Base-by-base conservation (phyloP, 495 filamentous ascomycete species). In the Daldinia caldariorum region DNA sequence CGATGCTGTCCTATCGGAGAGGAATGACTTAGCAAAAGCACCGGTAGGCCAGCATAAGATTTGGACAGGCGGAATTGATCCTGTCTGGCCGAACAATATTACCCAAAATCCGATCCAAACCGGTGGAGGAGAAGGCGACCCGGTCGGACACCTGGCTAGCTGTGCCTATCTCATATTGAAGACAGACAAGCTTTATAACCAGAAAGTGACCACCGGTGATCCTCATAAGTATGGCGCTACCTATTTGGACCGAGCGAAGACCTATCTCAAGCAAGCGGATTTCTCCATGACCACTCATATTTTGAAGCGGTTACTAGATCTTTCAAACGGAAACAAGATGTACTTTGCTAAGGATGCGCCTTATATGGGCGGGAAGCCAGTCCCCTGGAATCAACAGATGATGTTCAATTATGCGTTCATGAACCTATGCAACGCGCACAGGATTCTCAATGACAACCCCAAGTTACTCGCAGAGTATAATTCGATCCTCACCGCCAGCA, bases 401-500 rank as follows among this genome's bases (percentile, higher is more conserved):
- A 72, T 72, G 70, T 72, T 72, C 38, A 72, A 72, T 54, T 69
- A 72, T 54, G 69, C 60, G 29, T 69, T 72, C 55, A 32, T 67
- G 43, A 72, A 64, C 31, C 70, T 72, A 2, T 51, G 43, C 47
- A 47, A 51, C 54, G 64, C 69, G 20, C 69, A 72, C 26, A 61
- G 54, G 49, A 63, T 63, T n/a, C 69, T 72, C 38, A 54, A 53
- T 1, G 69, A 72, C 58, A 72, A 69, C 55, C 53, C 53, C n/a
- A 47, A 34, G 16, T 31, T 72, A 26, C 12, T 59, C 2, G 50
- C 20, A 7, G 64, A 63, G 37, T 72, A 72, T 39, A 69, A 69
- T 45, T 61, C 64, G 10, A 50, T 72, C 56, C 22, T 72, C 37
- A 22, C 38, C 55, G 43, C 70, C 1, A 72, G 70, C 51, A 32